phyloP scores from a whole-genome alignment of 2,329 filamentous ascomycete genomes.

The Colletotrichum sp. region DNA sequence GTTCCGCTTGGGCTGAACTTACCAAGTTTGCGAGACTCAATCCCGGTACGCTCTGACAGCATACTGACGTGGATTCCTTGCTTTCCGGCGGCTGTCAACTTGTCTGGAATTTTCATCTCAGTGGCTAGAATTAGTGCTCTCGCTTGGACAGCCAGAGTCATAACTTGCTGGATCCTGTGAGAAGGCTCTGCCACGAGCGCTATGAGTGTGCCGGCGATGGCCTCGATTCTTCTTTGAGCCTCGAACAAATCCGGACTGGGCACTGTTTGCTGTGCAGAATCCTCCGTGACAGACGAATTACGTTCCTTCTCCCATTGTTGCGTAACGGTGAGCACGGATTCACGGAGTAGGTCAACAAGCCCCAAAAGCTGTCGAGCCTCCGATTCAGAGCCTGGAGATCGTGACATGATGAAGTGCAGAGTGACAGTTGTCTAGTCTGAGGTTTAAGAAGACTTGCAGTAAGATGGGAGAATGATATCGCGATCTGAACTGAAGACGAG shows the following conservation, averaged over 20 bases:
- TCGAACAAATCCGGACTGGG: conserved; percentile 29
- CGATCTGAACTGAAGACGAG: not conserved
- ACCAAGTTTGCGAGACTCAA: conserved; percentile 36
- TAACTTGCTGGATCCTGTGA: conserved; percentile 34
- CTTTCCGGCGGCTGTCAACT: conserved; percentile 29
- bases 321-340: not conserved
- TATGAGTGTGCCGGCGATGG: conserved; percentile 35
- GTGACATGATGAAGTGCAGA: not conserved
- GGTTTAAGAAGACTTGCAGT: not conserved
- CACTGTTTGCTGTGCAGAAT: not conserved
- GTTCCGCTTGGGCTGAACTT: not conserved
- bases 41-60: conserved; percentile 25
- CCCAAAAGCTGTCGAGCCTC: not conserved
- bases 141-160: conserved; percentile 37
- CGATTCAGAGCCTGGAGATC: not conserved
- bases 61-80: conserved; percentile 31
- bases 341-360: not conserved
- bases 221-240: conserved; percentile 34
- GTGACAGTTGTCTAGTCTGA: not conserved
- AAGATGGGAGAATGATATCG: not conserved
- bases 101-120: conserved; percentile 35
- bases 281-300: not conserved
- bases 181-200: conserved; percentile 37
- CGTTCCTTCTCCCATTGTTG: not conserved
- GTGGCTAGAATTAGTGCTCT: conserved; percentile 37